Percentiles rank a stretch among this genome's conserved stretches.
phyloP scores from a whole-genome alignment of 805 yeast genomes.

The Monosporozyma unispora region DNA sequence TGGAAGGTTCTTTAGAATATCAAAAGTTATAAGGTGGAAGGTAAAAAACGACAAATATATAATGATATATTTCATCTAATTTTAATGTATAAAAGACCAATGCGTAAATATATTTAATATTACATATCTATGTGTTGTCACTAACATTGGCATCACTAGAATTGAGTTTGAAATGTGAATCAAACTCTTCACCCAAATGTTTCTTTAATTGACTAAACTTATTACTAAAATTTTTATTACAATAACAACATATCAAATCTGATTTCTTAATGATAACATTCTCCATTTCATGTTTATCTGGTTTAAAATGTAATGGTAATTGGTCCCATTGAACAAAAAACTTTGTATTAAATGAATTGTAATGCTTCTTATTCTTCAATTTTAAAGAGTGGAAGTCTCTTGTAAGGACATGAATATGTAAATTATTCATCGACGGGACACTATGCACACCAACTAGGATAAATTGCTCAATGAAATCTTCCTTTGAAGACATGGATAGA shows the following conservation, averaged over 20 bases:
- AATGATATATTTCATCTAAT: neutral
- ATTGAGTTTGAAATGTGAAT: conserved; percentile 16
- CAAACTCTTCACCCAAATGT: conserved; percentile 35
- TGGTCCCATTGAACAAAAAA: conserved; percentile 53
- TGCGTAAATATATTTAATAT: no score
- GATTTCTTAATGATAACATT: conserved; percentile 18
- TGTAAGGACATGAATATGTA: conserved; percentile 68
- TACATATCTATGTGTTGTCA: neutral
- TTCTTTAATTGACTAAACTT: conserved; percentile 36
- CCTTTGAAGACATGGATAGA: conserved; percentile 4
- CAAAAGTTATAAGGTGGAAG: conserved; percentile 63
- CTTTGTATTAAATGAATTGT: conserved; percentile 56
- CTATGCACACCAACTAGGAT: conserved; percentile 59
- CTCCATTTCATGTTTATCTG: conserved; percentile 35
- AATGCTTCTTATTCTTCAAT: conserved; percentile 57
- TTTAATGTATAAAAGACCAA: neutral
- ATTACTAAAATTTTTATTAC: conserved; percentile 34
- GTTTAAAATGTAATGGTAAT: conserved; percentile 33
- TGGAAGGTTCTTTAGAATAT: conserved; percentile 92
- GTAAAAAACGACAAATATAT: neutral
- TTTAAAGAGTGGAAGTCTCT: conserved; percentile 47
- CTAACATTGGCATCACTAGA: no score
- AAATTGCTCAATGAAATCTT: conserved; percentile 16
- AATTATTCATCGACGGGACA: conserved; percentile 57
- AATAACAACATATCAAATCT: conserved; percentile 36